A percentile compares a stretch with the other conserved stretches of the same genome.
Conservation (phyloP, 2,329 filamentous ascomycete genomes). For the Aureobasidium sp. region DNA sequence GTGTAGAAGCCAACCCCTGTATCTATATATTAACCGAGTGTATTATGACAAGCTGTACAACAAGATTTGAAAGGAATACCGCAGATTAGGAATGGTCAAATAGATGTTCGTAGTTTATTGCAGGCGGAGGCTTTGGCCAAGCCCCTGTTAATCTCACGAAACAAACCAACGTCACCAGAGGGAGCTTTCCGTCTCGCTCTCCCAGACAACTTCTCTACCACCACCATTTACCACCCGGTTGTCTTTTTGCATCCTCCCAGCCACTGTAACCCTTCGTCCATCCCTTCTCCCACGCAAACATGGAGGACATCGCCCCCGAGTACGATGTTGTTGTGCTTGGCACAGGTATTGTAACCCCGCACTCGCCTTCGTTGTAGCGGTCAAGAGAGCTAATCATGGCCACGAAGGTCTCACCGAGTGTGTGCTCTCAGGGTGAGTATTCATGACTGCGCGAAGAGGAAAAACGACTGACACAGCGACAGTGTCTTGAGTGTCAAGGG, state of each 20-base stretch:
- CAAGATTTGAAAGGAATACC: neutral
- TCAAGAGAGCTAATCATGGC: slow-evolving; percentile 14
- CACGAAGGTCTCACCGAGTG: slow-evolving; percentile 87
- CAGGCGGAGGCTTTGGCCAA: slow-evolving; percentile 8
- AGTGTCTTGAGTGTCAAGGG: slow-evolving; percentile 97
- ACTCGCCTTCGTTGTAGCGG: slow-evolving; percentile 4
- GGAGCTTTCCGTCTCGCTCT: slow-evolving; percentile 9
- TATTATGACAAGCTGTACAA: slow-evolving; percentile 14
- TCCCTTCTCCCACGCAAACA: slow-evolving; percentile 38
- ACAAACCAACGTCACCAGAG: slow-evolving; percentile 4
- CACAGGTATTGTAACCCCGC: slow-evolving; percentile 62
- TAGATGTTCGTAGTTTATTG: neutral
- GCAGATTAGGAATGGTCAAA: neutral
- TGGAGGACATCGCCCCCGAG: slow-evolving; percentile 97
- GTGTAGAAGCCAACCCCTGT: neutral
- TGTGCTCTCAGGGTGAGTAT: slow-evolving; percentile 85
- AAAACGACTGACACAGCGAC: slow-evolving; percentile 23
- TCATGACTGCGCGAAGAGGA: too few relatives aligned
- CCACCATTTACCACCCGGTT: neutral
- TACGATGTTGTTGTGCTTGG: slow-evolving; percentile 99
- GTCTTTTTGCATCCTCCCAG: neutral
- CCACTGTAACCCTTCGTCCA: neutral
- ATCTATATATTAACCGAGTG: neutral
- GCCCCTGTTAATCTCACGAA: slow-evolving; percentile 15
- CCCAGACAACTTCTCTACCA: neutral